phyloP scores from a whole-genome alignment of 2,329 filamentous ascomycete genomes.

The Coccinonectria pachysandricola region DNA sequence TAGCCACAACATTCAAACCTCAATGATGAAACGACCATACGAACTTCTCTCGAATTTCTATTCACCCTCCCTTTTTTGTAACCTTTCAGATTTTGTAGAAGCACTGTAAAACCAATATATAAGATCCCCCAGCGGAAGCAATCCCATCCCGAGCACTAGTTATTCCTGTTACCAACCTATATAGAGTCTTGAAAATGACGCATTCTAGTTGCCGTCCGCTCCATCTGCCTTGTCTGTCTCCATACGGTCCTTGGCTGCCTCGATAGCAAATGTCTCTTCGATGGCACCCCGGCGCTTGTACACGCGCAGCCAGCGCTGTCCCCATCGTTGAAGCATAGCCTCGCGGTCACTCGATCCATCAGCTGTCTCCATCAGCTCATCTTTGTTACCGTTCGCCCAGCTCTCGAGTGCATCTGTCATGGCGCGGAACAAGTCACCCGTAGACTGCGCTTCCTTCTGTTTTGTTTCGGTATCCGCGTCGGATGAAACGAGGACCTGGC shows the following conservation, averaged over 20 bases:
- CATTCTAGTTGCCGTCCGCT: constrained; percentile 11
- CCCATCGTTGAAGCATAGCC: constrained; percentile 67
- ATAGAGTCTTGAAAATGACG: constrained; percentile 8
- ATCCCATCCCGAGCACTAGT: too few relatives aligned
- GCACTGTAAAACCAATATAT: too few relatives aligned
- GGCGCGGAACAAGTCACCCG: constrained; percentile 68
- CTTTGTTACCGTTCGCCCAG: constrained; percentile 63
- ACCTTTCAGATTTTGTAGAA: too few relatives aligned
- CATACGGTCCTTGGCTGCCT: constrained; percentile 21
- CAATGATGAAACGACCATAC: too few relatives aligned
- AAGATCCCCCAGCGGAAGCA: too few relatives aligned
- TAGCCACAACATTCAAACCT: too few relatives aligned
- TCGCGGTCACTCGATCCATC: constrained; percentile 49
- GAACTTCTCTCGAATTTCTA: too few relatives aligned
- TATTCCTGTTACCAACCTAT: too few relatives aligned
- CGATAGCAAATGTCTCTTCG: constrained; percentile 58
- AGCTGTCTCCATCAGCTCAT: constrained; percentile 61
- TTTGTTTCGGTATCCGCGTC: constrained; percentile 56
- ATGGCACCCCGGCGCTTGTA: constrained; percentile 75
- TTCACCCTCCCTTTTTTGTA: too few relatives aligned
- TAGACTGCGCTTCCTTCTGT: constrained; percentile 57
- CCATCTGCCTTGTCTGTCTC: constrained; percentile 11
- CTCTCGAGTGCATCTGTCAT: constrained; percentile 69
- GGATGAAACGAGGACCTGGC: constrained; percentile 61
- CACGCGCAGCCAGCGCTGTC: constrained; percentile 73